phyloP scores from a whole-genome alignment of 108 stramenopile genomes.

The Pseudonitzschia multiseries region DNA sequence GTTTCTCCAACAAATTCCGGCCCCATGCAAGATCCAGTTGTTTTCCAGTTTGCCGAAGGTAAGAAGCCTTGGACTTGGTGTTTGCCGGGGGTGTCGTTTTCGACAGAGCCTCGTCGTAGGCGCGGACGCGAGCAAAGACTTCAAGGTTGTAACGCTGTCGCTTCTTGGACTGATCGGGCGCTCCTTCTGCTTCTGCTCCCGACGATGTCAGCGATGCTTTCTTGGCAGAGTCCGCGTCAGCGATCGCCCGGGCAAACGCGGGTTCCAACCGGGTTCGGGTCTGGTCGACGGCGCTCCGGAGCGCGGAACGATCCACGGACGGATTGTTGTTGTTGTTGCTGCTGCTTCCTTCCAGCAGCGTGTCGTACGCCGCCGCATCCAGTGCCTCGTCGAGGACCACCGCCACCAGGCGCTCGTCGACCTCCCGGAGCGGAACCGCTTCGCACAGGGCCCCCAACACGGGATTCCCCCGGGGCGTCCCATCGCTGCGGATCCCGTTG shows the following conservation, averaged over 20 bases:
- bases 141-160: constrained; percentile 45
- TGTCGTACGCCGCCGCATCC: constrained; percentile 11
- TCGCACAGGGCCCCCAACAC: constrained; percentile 53
- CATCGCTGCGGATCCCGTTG: constrained; percentile 59
- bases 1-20: constrained; percentile 27
- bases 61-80: constrained; percentile 8
- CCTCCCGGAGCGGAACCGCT: constrained; percentile 35
- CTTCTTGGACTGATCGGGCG: background rate
- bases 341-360: constrained; percentile 21
- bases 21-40: constrained; percentile 54
- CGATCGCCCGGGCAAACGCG: constrained; percentile 48
- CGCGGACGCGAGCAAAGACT: constrained; percentile 46
- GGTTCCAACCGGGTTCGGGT: constrained; percentile 42
- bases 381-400: constrained; percentile 6
- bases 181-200: no score
- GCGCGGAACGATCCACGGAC: constrained; percentile 4
- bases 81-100: constrained; percentile 8
- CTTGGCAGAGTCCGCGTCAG: background rate
- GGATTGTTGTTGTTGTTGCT: background rate
- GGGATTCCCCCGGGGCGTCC: constrained; percentile 58
- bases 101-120: constrained; percentile 33
- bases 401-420: constrained; percentile 26
- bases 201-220: constrained; percentile 21
- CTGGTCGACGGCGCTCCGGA: constrained; percentile 33
- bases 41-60: constrained; percentile 6